A percentile compares a stretch with the other conserved stretches of the same genome.
Conservation (phyloP, 192 early-diverging fungal species). For the Allomyces javanicus region DNA sequence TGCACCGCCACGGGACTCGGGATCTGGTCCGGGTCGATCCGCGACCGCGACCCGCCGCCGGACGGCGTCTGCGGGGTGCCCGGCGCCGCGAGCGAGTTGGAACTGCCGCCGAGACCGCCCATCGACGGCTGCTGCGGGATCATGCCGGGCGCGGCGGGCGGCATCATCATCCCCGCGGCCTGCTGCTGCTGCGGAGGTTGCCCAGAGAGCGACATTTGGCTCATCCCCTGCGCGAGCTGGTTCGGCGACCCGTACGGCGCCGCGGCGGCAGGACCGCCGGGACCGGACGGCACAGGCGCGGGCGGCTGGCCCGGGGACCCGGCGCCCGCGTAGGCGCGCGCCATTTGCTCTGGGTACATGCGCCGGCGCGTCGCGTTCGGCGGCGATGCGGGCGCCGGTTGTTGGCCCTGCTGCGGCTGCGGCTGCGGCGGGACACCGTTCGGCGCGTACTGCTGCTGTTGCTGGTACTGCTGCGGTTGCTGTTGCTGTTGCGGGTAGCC, state of each 20-base stretch:
- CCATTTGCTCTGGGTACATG: background rate
- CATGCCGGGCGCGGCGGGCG: background rate
- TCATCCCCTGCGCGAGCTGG: background rate
- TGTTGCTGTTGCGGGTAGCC: too few species aligned
- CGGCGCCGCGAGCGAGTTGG: background rate
- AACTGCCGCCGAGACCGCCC: too few species aligned
- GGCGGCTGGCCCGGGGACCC: too few species aligned
- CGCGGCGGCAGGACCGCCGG: background rate
- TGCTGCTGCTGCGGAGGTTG: background rate
- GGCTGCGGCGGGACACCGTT: too few species aligned
- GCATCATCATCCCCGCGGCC: background rate
- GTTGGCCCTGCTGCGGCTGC: background rate
- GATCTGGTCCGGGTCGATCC: slow-evolving; percentile 88
- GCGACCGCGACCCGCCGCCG: slow-evolving; percentile 25
- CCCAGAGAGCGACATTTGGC: background rate
- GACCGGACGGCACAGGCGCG: background rate
- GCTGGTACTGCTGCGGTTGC: too few species aligned
- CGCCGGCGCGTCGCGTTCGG: background rate
- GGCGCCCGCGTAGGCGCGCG: background rate
- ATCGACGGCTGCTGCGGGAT: background rate
- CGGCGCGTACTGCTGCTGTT: too few species aligned
- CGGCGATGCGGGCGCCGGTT: background rate
- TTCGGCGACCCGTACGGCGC: background rate
- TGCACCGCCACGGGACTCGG: slow-evolving; percentile 76
- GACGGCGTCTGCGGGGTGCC: slow-evolving; percentile 6